Conservation (phyloP, 345 rosid genomes). For the Leavenworthia alabamica region DNA sequence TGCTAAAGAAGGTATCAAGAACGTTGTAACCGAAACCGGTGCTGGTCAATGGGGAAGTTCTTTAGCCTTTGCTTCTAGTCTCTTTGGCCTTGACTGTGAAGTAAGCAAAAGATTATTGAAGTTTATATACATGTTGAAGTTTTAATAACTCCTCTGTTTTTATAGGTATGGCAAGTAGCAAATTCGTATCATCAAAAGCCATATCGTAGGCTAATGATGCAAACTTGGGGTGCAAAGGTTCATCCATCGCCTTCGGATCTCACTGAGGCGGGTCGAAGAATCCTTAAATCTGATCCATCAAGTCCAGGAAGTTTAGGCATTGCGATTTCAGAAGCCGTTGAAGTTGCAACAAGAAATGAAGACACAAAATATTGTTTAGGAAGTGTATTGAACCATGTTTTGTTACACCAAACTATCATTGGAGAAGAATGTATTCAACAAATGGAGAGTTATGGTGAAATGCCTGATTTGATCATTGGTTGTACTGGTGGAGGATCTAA, state of each 20-base stretch:
- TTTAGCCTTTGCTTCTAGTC: slow-evolving; percentile 84
- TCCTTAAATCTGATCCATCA: slow-evolving; percentile 57
- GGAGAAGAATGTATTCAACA: slow-evolving; percentile 85
- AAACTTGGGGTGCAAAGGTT: slow-evolving; percentile 96
- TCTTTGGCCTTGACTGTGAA: slow-evolving; percentile 69
- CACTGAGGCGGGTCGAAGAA: slow-evolving; percentile 65
- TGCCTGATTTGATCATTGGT: slow-evolving; percentile 82
- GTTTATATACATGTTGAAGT: no score
- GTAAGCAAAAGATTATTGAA: no score
- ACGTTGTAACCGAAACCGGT: slow-evolving; percentile 84
- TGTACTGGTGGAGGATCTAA: slow-evolving; percentile 97
- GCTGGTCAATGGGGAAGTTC: slow-evolving; percentile 99
- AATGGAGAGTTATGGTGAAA: slow-evolving; percentile 78
- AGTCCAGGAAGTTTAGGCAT: slow-evolving; percentile 94
- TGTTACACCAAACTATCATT: slow-evolving; percentile 88
- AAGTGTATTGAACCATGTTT: slow-evolving; percentile 85
- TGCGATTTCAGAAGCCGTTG: slow-evolving; percentile 96
- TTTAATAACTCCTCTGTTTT: no score
- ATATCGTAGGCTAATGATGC: slow-evolving; percentile 91
- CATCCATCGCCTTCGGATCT: slow-evolving; percentile 78
- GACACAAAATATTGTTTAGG: slow-evolving; percentile 87
- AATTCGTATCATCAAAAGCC: slow-evolving; percentile 93
- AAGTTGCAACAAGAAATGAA: slow-evolving; percentile 61
- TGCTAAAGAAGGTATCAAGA: slow-evolving; percentile 68
- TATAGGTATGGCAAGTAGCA: slow-evolving; percentile 94